Evolutionary conservation across 176 grass and related monocot species (phyloP), one percentile per base, ranked within the genome.

Genomic region (Aegilops bicornis): DNA sequence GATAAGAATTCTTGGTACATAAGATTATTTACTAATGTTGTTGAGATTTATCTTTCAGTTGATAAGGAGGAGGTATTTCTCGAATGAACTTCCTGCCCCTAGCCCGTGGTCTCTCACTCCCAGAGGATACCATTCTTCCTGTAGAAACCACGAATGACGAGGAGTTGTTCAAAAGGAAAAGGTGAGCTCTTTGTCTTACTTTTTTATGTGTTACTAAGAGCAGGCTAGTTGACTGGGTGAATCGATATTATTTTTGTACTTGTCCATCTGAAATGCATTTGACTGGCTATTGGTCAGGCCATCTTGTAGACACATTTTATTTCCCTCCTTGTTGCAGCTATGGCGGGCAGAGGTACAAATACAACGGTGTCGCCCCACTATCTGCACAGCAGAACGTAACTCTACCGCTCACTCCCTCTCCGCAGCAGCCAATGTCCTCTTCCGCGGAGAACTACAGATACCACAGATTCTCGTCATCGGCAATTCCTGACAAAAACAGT

Each of bases 61-160:
- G 87, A 99, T 99, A 84, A 91, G 92, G 78, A 99, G 97, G 81
- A 92, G 97, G 37, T 99, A 99, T 86, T 96, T 99, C 79, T 96
- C 89, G 8, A 93, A 94, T 69, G 97, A 99, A 56, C 79, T 96
- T 79, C 97, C 92, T 69, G 73, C 87, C 20, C 82, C 92, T 80
- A 96, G 74, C 65, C 73, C 90, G 82, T 99, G 97, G 97, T 89
- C 92, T 19, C 64, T 88, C 22, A 79, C 76, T 78, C 89, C 92
- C 37, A 84, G 87, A 66, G 86, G 87, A 84, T 42, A 88, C 89
- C 36, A 64, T 88, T 73, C 90, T 81, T 90, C 86, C 88, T 81
- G 89, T 91, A 42, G 92, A 96, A 68, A 86, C 76, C 24, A 80
- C 64, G 61, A 96, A 88, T 81, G 94, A 99, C 32, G 92, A 94